Base-by-base conservation (phyloP, 169 alveolate species). In the Theileria annulata region DNA sequence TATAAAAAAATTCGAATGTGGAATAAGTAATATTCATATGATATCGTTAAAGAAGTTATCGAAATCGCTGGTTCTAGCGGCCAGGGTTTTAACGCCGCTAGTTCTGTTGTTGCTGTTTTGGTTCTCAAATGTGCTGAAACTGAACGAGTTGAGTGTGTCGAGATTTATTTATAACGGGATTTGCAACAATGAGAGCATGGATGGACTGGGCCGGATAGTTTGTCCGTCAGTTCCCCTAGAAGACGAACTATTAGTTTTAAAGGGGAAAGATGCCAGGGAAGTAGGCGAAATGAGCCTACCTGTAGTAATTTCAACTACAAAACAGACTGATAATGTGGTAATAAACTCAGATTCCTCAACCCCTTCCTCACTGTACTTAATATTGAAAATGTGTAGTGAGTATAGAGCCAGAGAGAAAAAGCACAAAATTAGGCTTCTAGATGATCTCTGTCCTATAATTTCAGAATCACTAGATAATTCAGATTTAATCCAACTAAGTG, bases 331-430 rank as follows among this genome's bases (percentile, higher is more conserved):
- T 49, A 27, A 49, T 42, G 49, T 68, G 5, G 37, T 49, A 15
- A 49, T 68, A 2, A 68, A 68, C 21, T n/a, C 76, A 23, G 76
- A 68, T 49, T 68, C 59, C 31, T 42, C 76, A 4, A 23, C 66
- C 5, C 76, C 76, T 68, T 48, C 76, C 27, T 49, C 76, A 19
- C n/a, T 68, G 12, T 68, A 68, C 76, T 30, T 49, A 42, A 68
- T 68, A 31, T 13, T 68, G 63, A 58, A 49, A 25, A 35, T 68
- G 63, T 68, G 76, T 27, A 68, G 35, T 58, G 19, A 13, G 25
- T 49, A 68, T 27, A 49, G 23, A 21, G 12, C 48, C 13, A 5
- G 51, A 42, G 51, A 17, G 15, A 68, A 68, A 9, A 27, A 17
- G 9, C 23, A 13, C 0, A 42, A 68, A 42, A n/a, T 23, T n/a